Conservation (phyloP, 2,329 filamentous ascomycete genomes). For the Fusarium sulawesiense region DNA sequence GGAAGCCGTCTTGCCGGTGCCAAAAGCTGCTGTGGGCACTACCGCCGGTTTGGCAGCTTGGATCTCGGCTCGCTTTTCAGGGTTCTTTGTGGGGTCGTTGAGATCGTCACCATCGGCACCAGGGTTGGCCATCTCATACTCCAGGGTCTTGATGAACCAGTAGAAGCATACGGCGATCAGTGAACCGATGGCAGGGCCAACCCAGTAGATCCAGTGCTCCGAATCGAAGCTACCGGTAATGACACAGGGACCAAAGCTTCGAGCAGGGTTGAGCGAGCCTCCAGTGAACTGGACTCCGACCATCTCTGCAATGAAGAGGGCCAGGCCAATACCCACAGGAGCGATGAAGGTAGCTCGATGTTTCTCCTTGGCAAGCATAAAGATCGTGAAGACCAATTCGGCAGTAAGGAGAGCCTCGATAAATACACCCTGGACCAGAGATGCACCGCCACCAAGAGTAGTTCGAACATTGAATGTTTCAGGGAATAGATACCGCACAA, state of each 20-base stretch:
- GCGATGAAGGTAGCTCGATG: slow-evolving; percentile 61
- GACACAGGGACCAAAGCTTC: slow-evolving; percentile 60
- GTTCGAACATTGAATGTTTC: slow-evolving; percentile 58
- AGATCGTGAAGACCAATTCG: slow-evolving; percentile 61
- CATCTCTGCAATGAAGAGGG: slow-evolving; percentile 59
- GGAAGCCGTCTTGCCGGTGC: slow-evolving; percentile 38
- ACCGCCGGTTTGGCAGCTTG: slow-evolving; percentile 22
- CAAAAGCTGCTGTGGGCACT: slow-evolving; percentile 30
- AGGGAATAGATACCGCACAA: slow-evolving; percentile 57
- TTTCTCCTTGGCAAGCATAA: slow-evolving; percentile 65
- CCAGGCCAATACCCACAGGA: slow-evolving; percentile 60
- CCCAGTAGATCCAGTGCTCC: slow-evolving; percentile 63
- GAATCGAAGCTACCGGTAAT: slow-evolving; percentile 54
- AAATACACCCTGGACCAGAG: slow-evolving; percentile 59
- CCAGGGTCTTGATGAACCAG: slow-evolving; percentile 55
- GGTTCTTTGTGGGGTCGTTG: slow-evolving; percentile 59
- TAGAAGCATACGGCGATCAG: slow-evolving; percentile 53
- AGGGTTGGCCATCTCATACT: slow-evolving; percentile 60
- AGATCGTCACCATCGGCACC: slow-evolving; percentile 58
- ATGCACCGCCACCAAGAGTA: slow-evolving; percentile 53
- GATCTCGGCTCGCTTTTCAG: slow-evolving; percentile 53
- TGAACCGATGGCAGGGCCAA: slow-evolving; percentile 51
- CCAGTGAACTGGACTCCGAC: slow-evolving; percentile 62
- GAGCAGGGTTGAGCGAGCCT: slow-evolving; percentile 60
- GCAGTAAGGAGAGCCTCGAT: slow-evolving; percentile 63